Percentiles rank a stretch among this genome's conserved stretches.
Evolutionary conservation across 371 early-diverging fungal genomes (phyloP).

Genomic region (Gilbertella persicaria): DNA sequence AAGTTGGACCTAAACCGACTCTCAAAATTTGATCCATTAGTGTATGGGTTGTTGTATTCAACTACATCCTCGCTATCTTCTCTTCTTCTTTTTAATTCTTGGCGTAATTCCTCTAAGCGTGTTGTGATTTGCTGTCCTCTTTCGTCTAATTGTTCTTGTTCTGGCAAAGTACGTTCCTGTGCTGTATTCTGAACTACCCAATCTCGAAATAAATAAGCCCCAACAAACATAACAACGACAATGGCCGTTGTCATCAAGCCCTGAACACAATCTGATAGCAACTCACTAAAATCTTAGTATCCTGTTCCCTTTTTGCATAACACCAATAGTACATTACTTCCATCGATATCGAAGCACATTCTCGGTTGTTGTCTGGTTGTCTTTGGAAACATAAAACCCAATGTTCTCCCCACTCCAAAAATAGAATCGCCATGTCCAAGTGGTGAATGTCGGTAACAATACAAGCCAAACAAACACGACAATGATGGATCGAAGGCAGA

Average conservation of each 20-base stretch:
- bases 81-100: conserved; percentile 14
- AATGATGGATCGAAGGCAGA: conserved; percentile 40
- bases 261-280: conserved; percentile 79
- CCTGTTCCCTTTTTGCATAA: no score
- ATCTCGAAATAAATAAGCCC: conserved; percentile 77
- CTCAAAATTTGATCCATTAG: no score
- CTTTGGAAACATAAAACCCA: not conserved
- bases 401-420: conserved; percentile 69
- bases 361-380: not conserved
- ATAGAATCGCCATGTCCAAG: conserved; percentile 80
- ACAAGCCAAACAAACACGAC: conserved; percentile 78
- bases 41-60: conserved; percentile 7
- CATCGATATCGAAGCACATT: not conserved
- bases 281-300: conserved; percentile 37
- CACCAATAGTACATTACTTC: no score
- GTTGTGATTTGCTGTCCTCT: not conserved
- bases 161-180: not conserved
- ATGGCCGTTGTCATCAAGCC: conserved; percentile 78
- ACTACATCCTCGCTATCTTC: not conserved
- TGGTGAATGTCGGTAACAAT: conserved; percentile 75
- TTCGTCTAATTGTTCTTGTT: not conserved
- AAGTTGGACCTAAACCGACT: no score
- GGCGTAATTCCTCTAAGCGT: conserved; percentile 15
- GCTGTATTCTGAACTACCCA: conserved; percentile 78
- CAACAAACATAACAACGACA: conserved; percentile 73